phyloP scores from a whole-genome alignment of 2,329 filamentous ascomycete genomes.

The Cadophora malorum region DNA sequence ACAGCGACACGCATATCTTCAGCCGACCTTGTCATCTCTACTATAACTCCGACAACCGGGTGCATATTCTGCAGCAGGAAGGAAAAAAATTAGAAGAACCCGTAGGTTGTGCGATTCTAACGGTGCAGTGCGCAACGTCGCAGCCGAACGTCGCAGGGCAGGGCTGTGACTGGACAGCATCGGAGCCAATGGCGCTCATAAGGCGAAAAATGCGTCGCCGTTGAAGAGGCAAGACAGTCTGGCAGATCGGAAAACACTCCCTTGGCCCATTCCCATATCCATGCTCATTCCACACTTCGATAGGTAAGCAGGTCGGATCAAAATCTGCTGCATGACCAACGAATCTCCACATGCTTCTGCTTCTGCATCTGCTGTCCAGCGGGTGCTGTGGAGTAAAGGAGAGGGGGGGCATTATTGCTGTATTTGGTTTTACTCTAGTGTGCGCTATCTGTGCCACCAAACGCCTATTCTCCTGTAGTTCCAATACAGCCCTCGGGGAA shows the following conservation, averaged over 20 bases:
- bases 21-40: background rate
- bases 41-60: slow-evolving; percentile 4
- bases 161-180: slow-evolving; percentile 21
- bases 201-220: slow-evolving; percentile 5
- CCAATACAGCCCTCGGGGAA: slow-evolving; percentile 15
- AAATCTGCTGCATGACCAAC: slow-evolving; percentile 35
- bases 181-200: slow-evolving; percentile 18
- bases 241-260: slow-evolving; percentile 14
- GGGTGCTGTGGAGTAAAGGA: background rate
- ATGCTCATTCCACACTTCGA: background rate
- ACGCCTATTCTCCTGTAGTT: slow-evolving; percentile 29
- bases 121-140: slow-evolving; percentile 21
- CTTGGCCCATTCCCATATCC: slow-evolving; percentile 8
- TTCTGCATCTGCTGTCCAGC: slow-evolving; percentile 13
- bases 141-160: slow-evolving; percentile 20
- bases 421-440: slow-evolving; percentile 32
- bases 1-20: background rate
- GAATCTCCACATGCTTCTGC: slow-evolving; percentile 30
- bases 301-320: slow-evolving; percentile 19
- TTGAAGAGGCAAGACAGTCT: background rate
- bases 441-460: slow-evolving; percentile 31
- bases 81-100: background rate
- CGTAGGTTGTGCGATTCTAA: slow-evolving; percentile 26
- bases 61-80: slow-evolving; percentile 9
- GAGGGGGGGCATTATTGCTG: slow-evolving; percentile 23